Base-by-base conservation (phyloP, 257 asterid genomes). In the Nicotiana paniculata region DNA sequence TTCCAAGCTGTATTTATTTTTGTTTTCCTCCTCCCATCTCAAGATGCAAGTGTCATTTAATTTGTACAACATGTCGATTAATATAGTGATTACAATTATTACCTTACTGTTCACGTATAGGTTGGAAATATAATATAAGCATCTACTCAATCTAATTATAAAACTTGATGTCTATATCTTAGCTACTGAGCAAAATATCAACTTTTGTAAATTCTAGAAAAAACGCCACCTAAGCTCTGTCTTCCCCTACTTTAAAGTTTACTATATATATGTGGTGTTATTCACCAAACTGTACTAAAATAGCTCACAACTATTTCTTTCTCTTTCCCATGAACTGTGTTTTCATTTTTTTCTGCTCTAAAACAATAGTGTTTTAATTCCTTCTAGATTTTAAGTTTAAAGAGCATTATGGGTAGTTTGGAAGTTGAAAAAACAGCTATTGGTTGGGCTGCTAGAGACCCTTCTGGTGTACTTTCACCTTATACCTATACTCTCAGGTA, bases 381-480 rank as follows among this genome's bases (percentile, higher is more conserved):
- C 12, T 61, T 21, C 16, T 3, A 63, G 9, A 28, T 6, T 63
- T 4, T 12, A 63, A 63, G 18, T 63, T 30, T 1, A 64, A 7
- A 66, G 26, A 66, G 16, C 16, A 30, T 3, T 15, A 92, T 92
- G 97, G 98, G 97, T 11, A 88, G 97, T 85, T 78, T 92, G 72
- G 93, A 90, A 62, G 88, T 35, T 70, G 96, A 90, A 84, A 95
- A 88, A 66, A 81, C 86, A 65, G 89, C 90, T 10, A 85, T 81
- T 24, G 99, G 99, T 9, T 95, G 92, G 97, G 98, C 99, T 68
- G 99, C 99, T 46, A 89, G 85, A 84, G 98, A 95, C 75, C 89
- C 97, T 53, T 91, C 98, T 32, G 99, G 98, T 7, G n/a, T 91
- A 78, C 93, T 95, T 7, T 87, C 99, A 18, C 98, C 99, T 28